Percentiles rank a stretch among this genome's conserved stretches.
Conservation (phyloP, 2,329 filamentous ascomycete species). For the Xylariales sp. region DNA sequence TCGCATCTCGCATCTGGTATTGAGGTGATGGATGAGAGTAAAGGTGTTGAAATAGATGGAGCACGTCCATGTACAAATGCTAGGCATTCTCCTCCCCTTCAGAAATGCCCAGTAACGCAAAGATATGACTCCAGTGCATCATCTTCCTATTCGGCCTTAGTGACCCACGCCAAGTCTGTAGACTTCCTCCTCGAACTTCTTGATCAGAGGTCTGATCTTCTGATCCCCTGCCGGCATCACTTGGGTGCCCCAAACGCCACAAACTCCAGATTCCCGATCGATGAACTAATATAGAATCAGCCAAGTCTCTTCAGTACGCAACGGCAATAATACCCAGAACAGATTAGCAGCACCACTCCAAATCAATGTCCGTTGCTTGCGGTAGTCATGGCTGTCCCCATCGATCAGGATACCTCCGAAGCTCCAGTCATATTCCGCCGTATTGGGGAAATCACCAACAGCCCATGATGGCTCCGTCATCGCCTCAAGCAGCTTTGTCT, state of each 20-base stretch:
- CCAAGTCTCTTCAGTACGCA: not conserved
- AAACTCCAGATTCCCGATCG: not conserved
- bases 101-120: too few relatives aligned
- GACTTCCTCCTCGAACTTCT: conserved; percentile 1
- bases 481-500: conserved; percentile 17
- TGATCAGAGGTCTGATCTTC: not conserved
- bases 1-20: not conserved
- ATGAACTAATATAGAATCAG: not conserved
- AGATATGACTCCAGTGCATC: not conserved
- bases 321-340: conserved; percentile 36
- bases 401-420: conserved; percentile 36
- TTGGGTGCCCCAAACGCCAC: conserved; percentile 1
- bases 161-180: not conserved
- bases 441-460: conserved; percentile 24
- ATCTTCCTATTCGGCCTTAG: not conserved
- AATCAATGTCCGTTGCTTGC: conserved; percentile 32
- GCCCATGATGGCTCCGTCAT: conserved; percentile 23
- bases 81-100: too few relatives aligned
- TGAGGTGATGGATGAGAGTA: not conserved
- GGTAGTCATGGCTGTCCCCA: conserved; percentile 29
- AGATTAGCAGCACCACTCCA: conserved; percentile 44
- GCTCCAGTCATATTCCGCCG: conserved; percentile 34
- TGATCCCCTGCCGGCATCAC: not conserved
- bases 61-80: too few relatives aligned
- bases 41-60: not conserved